Base-by-base conservation (phyloP, 768 basidiomycete species). In the Mycena sanguinolenta region DNA sequence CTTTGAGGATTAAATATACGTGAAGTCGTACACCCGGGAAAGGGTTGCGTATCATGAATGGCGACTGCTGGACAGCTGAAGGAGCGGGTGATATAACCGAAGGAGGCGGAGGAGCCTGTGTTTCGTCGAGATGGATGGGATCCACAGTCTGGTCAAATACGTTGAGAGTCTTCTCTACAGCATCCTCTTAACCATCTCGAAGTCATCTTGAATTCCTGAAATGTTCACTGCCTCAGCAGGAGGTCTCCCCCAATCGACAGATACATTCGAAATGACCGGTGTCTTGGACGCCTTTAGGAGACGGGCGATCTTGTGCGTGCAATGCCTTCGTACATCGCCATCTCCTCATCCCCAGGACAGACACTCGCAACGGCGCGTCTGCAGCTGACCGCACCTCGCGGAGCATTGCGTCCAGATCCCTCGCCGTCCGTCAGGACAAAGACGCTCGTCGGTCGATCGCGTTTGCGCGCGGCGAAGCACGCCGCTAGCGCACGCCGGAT, bases 401-500 rank as follows among this genome's bases (percentile, higher is more conserved):
- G 21, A 69, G 34, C 21, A 79, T 59, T 0, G 63, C 50, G 16
- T 78, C 64, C 0, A 46, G 0, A 17, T 73, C 67, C 65, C 23
- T 79, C 72, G 12, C 87, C 87, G 50, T 87, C 87, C 4, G 87
- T 88, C 12, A 88, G 79, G 7, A 88, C 66, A 49, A 88, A 83
- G 7, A 86, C 69, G n/a, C 73, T 78, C 0, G 82, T 81, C 7
- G 85, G 81, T 0, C 79, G 80, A 50, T 78, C 72, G 7, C 28
- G 59, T 1, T 63, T 76, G 16, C 84, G 81, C 0, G 70, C 70
- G 0, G 27, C 27, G 38, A 86, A 78, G 42, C 79, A 79, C 0
- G 34, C 27, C 1, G 74, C 44, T 3, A 88, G 75, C 0, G 85
- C 87, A 0, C 9, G 2, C 0, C 75, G 60, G 12, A 83, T 82